These are phyloP conservation scores for Noccaea caerulescens DNA, from an alignment of 345 rosid genomes.

Conservation along the genomic window DNA sequence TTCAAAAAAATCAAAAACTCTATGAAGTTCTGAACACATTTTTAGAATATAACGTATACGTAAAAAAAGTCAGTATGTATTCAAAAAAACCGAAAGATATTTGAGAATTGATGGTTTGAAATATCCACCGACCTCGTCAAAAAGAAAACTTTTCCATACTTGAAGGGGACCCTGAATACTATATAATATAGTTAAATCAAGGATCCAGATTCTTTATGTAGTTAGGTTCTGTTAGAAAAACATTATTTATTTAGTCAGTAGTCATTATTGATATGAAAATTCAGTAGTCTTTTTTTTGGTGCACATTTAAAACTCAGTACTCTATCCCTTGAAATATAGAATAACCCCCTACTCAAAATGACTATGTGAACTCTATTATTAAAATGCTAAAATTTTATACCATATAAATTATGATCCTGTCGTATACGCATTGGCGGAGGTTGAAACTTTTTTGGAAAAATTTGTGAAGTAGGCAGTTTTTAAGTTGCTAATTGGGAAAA, in stretches of 20 bases:
- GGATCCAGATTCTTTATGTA: slow-evolving; percentile 19
- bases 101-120: slow-evolving; percentile 39
- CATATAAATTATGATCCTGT: neutral
- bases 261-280: slow-evolving; percentile 15
- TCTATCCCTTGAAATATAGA: slow-evolving; percentile 3
- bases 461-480: no score
- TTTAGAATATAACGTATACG: neutral
- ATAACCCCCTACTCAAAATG: slow-evolving; percentile 19
- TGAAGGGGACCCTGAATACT: slow-evolving; percentile 21
- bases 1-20: slow-evolving; percentile 24
- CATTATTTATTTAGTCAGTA: slow-evolving; percentile 4
- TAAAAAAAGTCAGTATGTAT: neutral
- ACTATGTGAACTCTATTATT: slow-evolving; percentile 13
- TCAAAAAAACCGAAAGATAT: slow-evolving; percentile 18
- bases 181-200: neutral
- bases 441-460: no score
- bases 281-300: neutral
- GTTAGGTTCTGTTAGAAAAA: slow-evolving; percentile 36
- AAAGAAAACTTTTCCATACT: slow-evolving; percentile 38
- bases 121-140: slow-evolving; percentile 39
- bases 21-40: no score
- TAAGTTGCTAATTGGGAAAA: no score
- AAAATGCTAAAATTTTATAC: neutral
- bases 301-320: neutral
- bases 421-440: no score